Evolutionary conservation across 805 yeast species (phyloP).

Genomic region (Nakazawaea wickerhamii): DNA sequence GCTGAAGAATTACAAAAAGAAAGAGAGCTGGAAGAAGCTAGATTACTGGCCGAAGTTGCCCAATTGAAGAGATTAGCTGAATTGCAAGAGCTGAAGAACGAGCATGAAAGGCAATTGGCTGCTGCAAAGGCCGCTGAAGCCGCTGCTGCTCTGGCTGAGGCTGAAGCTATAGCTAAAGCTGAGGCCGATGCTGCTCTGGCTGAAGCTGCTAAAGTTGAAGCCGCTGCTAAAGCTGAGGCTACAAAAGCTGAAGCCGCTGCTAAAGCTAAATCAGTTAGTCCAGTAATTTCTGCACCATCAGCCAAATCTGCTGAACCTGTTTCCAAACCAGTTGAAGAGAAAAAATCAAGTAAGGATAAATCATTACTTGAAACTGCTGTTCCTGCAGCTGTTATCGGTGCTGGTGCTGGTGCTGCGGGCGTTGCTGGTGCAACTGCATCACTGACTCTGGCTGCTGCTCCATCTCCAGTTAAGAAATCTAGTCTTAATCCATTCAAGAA

Average conservation of each 20-base stretch:
- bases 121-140: slow-evolving; percentile 19
- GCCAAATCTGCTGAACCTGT: slow-evolving; percentile 16
- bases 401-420: slow-evolving; percentile 12
- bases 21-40: slow-evolving; percentile 30
- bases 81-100: slow-evolving; percentile 34
- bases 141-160: slow-evolving; percentile 20
- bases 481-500: neutral
- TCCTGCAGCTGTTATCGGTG: slow-evolving; percentile 9
- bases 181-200: slow-evolving; percentile 5
- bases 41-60: slow-evolving; percentile 33
- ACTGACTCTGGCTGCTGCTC: neutral
- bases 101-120: slow-evolving; percentile 27
- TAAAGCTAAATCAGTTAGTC: slow-evolving; percentile 1
- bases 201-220: neutral
- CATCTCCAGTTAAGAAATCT: neutral
- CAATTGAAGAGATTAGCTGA: slow-evolving; percentile 35
- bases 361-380: slow-evolving; percentile 21
- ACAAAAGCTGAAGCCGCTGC: neutral
- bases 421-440: slow-evolving; percentile 13
- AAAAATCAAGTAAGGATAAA: slow-evolving; percentile 12
- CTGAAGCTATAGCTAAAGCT: slow-evolving; percentile 19
- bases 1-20: slow-evolving; percentile 18
- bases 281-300: neutral
- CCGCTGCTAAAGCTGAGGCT: neutral
- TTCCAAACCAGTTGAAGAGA: slow-evolving; percentile 18